Percentiles rank a stretch among this genome's conserved stretches.
These are phyloP conservation scores for Cyamopsis tetragonoloba DNA, from an alignment of 306 rosid species.

Conservation along the genomic window DNA sequence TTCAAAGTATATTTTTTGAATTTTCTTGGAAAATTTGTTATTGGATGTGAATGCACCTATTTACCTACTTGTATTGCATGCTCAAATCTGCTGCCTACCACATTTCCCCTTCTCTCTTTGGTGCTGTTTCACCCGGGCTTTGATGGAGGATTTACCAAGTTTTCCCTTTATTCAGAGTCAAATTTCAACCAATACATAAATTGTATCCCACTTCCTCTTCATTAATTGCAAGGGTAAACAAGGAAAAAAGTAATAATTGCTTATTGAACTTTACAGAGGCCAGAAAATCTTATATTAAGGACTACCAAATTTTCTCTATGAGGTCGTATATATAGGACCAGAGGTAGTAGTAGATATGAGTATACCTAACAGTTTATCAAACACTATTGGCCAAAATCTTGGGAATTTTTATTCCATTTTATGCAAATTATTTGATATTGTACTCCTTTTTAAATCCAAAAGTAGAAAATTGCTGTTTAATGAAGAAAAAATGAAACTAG, in stretches of 20 bases:
- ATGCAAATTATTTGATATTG: neutral
- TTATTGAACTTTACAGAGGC: too few relatives aligned
- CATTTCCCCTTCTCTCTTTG: neutral
- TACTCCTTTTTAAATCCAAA: neutral
- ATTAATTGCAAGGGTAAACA: too few relatives aligned
- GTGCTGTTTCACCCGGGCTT: neutral
- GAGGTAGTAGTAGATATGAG: neutral
- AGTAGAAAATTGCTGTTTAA: neutral
- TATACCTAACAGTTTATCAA: neutral
- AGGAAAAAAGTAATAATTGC: too few relatives aligned
- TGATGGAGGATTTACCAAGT: neutral
- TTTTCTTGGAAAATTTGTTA: neutral
- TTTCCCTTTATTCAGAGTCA: too few relatives aligned
- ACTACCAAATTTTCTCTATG: too few relatives aligned
- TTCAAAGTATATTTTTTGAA: neutral
- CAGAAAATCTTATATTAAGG: too few relatives aligned
- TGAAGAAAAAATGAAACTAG: neutral
- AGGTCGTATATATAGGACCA: too few relatives aligned
- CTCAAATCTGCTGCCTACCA: neutral
- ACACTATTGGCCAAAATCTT: neutral
- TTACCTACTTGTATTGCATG: neutral
- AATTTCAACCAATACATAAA: too few relatives aligned
- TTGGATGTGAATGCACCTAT: neutral
- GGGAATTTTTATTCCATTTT: neutral
- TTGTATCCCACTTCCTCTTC: too few relatives aligned